Conservation (phyloP, 2,329 filamentous ascomycete genomes). For the Venturiaceae sp. region DNA sequence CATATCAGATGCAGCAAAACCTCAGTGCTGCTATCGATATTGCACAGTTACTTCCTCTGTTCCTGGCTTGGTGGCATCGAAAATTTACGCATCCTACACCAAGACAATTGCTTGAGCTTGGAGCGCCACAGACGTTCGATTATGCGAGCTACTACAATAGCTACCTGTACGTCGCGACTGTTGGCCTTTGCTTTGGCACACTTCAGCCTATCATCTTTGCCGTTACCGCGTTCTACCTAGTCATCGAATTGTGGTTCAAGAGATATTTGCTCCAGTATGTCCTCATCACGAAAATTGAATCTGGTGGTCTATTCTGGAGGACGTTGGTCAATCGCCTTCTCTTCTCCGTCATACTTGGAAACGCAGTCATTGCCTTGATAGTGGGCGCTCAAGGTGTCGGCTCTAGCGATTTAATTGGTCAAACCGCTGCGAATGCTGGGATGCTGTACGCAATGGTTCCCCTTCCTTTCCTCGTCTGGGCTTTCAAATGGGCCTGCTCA, state of each 20-base stretch:
- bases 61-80: constrained; percentile 35
- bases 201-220: constrained; percentile 82
- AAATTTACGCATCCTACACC: constrained; percentile 6
- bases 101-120: constrained; percentile 6
- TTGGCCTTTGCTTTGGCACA: constrained; percentile 72
- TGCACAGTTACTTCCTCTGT: constrained; percentile 74
- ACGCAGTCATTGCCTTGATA: constrained; percentile 66
- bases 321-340: constrained; percentile 83
- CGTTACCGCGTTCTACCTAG: constrained; percentile 82
- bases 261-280: constrained; percentile 70
- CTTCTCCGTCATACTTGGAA: constrained; percentile 68
- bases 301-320: constrained; percentile 86
- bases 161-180: constrained; percentile 87
- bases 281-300: constrained; percentile 94
- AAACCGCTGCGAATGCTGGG: constrained; percentile 46
- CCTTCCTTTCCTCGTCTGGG: constrained; percentile 67
- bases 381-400: constrained; percentile 38
- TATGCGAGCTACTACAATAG: constrained; percentile 98
- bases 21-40: constrained; percentile 88
- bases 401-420: constrained; percentile 37
- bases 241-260: constrained; percentile 78
- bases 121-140: constrained; percentile 63
- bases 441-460: constrained; percentile 48
- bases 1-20: constrained; percentile 85
- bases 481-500: constrained; percentile 79